Base-by-base conservation (phyloP, 2,329 filamentous ascomycete species). In the Conoideocrella luteorostrata region DNA sequence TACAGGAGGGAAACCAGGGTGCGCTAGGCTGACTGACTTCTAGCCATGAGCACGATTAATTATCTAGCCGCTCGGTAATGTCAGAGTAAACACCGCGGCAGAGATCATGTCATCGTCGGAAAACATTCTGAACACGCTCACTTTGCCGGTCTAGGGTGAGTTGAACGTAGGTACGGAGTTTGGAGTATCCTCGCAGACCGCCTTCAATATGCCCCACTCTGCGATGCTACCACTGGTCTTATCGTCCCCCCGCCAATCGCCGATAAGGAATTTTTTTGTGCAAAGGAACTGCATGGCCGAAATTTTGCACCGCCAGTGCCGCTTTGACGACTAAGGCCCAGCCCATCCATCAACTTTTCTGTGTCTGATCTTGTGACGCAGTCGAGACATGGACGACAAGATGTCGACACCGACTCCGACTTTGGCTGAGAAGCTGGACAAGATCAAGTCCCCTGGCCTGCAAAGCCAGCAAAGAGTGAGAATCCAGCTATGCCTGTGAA, bases 361-460 rank as follows among this genome's bases (percentile, higher is more conserved):
- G 44, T 20, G 24, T 43, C 18, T 28, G 33, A 23, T 11, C 17
- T 12, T 22, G 5, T 13, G 18, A 39, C 39, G 15, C 18, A 32
- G 33, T 30, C 21, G 24, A 28, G 30, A 29, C 36, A 33, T 44
- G 36, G 37, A 47, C 53, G 50, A 56, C 56, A 51, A 47, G 50
- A 56, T 57, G 50, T 52, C 51, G 48, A 53, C 55, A 56, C 60
- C 69, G 56, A 70, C 73, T 51, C 60, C 69, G 56, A 70, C 73
- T 52, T 60, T 97, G 59, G 82, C 86, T 64, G 91, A 95, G 74
- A 94, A 89, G 74, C 80, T 98, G 64, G 87, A 91, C 71, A 96
- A 94, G 78, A 96, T 97, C 66, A 87, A 93, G 69, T 93, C 87
- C 62, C 93, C 93, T 45, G 95, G 95, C 68, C 80, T 96, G 58